A percentile compares a stretch with the other conserved stretches of the same genome.
These are phyloP conservation scores for Phialophora macrospora DNA, from an alignment of 2,329 filamentous ascomycete genomes.

Conservation along the genomic window DNA sequence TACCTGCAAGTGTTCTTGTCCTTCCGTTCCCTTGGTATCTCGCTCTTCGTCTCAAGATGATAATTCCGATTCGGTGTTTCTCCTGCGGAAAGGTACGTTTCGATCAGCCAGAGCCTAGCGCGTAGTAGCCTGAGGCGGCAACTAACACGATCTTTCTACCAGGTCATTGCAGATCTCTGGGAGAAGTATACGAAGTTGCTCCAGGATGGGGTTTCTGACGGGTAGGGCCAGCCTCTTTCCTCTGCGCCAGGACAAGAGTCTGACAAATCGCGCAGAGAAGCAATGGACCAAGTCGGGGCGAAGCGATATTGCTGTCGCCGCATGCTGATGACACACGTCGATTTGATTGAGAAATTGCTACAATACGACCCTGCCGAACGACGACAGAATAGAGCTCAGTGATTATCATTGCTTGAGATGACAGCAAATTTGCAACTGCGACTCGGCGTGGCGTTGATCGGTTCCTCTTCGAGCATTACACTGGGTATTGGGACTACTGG, in stretches of 20 bases:
- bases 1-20: background rate
- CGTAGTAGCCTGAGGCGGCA: background rate
- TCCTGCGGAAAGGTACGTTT: conserved; percentile 90
- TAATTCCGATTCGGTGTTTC: conserved; percentile 98
- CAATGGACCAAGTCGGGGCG: conserved; percentile 91
- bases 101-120: background rate
- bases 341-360: conserved; percentile 96
- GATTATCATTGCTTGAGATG: background rate
- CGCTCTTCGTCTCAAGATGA: conserved; percentile 70
- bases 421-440: background rate
- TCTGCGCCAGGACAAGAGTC: background rate
- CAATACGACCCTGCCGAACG: conserved; percentile 62
- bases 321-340: conserved; percentile 99
- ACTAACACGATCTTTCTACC: conserved; percentile 43
- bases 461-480: background rate
- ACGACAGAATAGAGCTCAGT: conserved; percentile 16
- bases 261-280: conserved; percentile 66
- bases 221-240: conserved; percentile 58
- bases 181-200: conserved; percentile 91
- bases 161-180: conserved; percentile 98
- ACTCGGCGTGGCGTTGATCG: background rate
- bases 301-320: conserved; percentile 97
- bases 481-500: background rate
- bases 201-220: conserved; percentile 74
- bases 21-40: background rate